Percentiles rank a stretch among this genome's conserved stretches.
Conservation (phyloP, 2,329 filamentous ascomycete genomes). For the Colletotrichum brevisporum region DNA sequence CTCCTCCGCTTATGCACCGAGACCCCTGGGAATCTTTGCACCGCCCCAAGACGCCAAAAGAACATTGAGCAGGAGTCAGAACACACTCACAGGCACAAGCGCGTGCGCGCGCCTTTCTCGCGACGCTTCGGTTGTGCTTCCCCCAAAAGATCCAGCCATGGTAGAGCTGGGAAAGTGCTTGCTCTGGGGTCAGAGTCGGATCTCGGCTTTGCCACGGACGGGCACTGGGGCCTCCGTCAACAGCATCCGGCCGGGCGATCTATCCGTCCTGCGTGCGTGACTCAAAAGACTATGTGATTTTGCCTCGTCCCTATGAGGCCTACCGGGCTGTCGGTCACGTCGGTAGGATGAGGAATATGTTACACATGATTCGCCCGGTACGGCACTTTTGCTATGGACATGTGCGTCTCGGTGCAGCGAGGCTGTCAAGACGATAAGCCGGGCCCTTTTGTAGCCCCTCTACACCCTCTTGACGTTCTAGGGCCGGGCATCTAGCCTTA, state of each 20-base stretch:
- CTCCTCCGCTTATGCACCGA: neutral
- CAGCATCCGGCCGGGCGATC: neutral
- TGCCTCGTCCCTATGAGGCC: neutral
- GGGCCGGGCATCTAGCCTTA: no score
- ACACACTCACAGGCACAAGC: no score
- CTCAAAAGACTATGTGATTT: neutral
- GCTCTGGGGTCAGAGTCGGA: neutral
- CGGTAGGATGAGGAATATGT: no score
- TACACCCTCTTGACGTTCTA: no score
- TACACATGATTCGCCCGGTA: no score
- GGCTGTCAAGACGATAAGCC: no score
- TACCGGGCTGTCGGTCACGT: neutral
- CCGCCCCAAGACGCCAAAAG: slow-evolving; percentile 4
- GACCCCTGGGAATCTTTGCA: slow-evolving; percentile 27
- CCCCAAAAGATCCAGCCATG: no score
- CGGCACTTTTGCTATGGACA: no score
- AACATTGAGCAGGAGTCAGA: no score
- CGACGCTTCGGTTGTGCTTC: neutral
- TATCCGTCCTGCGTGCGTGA: neutral
- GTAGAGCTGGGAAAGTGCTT: no score
- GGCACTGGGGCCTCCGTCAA: neutral
- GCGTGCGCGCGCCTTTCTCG: neutral
- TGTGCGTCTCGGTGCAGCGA: no score
- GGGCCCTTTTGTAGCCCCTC: no score
- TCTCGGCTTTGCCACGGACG: slow-evolving; percentile 1